A percentile compares a stretch with the other conserved stretches of the same genome.
These are phyloP conservation scores for Voacanga thouarsii DNA, from an alignment of 257 asterid genomes.

Conservation along the genomic window DNA sequence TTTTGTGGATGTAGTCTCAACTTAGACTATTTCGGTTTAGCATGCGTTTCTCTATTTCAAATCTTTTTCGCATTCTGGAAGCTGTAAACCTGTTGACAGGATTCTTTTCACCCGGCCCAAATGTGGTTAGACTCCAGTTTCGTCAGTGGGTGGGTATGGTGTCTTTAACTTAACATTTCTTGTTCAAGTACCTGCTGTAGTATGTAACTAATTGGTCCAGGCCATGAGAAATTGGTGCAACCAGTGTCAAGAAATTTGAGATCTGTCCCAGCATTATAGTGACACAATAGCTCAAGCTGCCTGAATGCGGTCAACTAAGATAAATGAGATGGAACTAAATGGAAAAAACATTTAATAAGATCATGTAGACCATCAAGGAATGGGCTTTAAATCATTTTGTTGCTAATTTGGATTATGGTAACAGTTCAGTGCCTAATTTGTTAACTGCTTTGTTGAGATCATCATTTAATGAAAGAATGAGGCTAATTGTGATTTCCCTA, in stretches of 20 bases:
- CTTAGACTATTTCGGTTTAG: not conserved
- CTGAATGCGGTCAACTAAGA: not conserved
- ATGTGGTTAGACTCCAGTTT: not conserved
- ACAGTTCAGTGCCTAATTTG: not conserved
- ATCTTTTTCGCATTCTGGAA: slow-evolving; percentile 6
- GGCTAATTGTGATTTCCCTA: not conserved
- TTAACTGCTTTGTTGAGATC: not conserved
- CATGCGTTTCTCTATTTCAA: not conserved
- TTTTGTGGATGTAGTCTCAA: slow-evolving; percentile 9
- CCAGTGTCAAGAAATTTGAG: not conserved
- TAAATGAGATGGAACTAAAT: not conserved
- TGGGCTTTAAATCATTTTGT: not conserved
- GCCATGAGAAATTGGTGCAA: not conserved
- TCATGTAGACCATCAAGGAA: not conserved
- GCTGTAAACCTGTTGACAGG: not conserved
- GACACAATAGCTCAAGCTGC: not conserved
- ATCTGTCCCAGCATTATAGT: not conserved
- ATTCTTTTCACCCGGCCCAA: not conserved
- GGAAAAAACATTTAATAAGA: not conserved
- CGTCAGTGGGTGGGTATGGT: too few relatives aligned
- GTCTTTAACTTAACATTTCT: not conserved
- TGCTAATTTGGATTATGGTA: not conserved
- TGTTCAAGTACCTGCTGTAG: not conserved
- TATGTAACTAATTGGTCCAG: not conserved
- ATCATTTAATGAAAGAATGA: not conserved